phyloP scores from a whole-genome alignment of 805 yeast species.

The Metschnikowia sp. region DNA sequence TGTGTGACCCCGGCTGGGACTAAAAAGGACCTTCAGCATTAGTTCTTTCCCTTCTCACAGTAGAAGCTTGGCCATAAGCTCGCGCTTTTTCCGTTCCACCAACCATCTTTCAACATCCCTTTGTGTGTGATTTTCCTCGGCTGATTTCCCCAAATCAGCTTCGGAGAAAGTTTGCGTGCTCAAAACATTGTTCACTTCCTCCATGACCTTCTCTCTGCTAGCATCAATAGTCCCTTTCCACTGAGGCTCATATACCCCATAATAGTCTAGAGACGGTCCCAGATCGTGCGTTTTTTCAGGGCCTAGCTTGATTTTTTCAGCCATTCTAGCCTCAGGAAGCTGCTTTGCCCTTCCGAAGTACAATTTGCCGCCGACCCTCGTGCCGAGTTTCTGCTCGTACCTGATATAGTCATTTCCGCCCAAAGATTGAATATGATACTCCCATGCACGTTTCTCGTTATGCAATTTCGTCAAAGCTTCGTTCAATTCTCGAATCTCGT shows the following conservation, averaged over 20 bases:
- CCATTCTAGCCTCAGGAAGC: constrained; percentile 58
- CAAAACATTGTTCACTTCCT: constrained; percentile 14
- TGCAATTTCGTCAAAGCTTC: constrained; percentile 67
- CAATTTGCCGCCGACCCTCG: constrained; percentile 50
- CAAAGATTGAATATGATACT: constrained; percentile 59
- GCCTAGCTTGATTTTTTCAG: constrained; percentile 5
- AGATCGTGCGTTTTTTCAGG: constrained; percentile 14
- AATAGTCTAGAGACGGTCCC: constrained; percentile 30
- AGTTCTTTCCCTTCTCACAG: background rate
- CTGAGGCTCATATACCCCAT: constrained; percentile 36
- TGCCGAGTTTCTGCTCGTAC: constrained; percentile 23
- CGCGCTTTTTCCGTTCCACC: constrained; percentile 42
- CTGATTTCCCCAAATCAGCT: background rate
- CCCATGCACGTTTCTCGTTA: constrained; percentile 76
- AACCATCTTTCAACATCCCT: constrained; percentile 45
- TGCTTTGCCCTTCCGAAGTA: constrained; percentile 86
- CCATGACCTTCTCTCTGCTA: constrained; percentile 7
- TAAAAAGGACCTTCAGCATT: constrained; percentile 10
- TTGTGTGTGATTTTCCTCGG: constrained; percentile 11
- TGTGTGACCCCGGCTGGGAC: too few relatives aligned
- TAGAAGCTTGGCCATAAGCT: constrained; percentile 34
- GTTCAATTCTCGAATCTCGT: constrained; percentile 67
- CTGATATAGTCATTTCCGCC: constrained; percentile 70
- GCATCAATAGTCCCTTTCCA: constrained; percentile 1
- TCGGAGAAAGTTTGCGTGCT: constrained; percentile 5